These are phyloP conservation scores for Staphylotrichum tortipilum DNA, from an alignment of 495 filamentous ascomycete genomes.

Conservation along the genomic window DNA sequence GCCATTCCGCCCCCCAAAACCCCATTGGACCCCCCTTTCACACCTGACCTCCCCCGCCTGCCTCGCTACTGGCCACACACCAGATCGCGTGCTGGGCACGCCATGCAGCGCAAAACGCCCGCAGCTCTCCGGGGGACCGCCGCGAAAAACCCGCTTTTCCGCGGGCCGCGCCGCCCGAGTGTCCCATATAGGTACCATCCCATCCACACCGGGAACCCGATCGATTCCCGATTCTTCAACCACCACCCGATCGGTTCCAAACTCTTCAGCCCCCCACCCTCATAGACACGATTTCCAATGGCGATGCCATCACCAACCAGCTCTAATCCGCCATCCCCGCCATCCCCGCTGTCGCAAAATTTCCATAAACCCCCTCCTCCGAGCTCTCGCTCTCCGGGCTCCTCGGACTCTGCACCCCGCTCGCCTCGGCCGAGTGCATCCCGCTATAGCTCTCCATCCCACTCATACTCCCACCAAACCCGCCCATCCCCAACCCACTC, in stretches of 20 bases:
- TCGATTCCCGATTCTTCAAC: too few species aligned
- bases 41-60: neutral
- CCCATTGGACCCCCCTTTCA: too few species aligned
- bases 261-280: neutral
- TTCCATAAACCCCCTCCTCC: conserved; percentile 46
- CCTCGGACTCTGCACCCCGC: conserved; percentile 35
- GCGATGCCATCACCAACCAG: too few species aligned
- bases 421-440: conserved; percentile 33
- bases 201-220: too few species aligned
- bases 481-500: conserved; percentile 1
- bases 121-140: neutral
- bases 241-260: too few species aligned
- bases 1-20: conserved; percentile 3
- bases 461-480: conserved; percentile 9
- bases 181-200: too few species aligned
- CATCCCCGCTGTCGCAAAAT: conserved; percentile 36
- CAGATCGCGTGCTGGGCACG: conserved; percentile 14
- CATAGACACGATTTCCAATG: too few species aligned
- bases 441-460: conserved; percentile 14
- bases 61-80: neutral
- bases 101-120: conserved; percentile 4
- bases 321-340: conserved; percentile 22
- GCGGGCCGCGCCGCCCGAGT: too few species aligned
- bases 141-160: too few species aligned
- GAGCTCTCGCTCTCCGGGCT: conserved; percentile 36